A percentile compares a stretch with the other conserved stretches of the same genome.
phyloP scores from a whole-genome alignment of 192 early-diverging fungal species.

The Podila minutissima region DNA sequence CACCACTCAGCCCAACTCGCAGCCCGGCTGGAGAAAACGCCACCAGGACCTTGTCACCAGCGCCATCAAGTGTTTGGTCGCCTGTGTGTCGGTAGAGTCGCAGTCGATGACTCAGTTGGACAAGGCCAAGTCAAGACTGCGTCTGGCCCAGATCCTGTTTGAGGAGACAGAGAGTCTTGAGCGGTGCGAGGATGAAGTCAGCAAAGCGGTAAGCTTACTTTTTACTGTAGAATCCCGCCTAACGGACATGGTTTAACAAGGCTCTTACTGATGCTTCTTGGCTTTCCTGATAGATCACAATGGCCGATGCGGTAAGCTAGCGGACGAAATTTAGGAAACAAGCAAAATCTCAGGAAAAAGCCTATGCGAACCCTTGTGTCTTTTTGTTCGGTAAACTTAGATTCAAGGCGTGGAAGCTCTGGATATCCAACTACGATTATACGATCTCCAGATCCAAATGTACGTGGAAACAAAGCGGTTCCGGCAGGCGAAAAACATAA shows the following conservation, averaged over 20 bases:
- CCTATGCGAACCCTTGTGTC: not conserved
- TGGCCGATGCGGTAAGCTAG: not conserved
- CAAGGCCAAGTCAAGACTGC: conserved; percentile 44
- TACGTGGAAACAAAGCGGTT: conserved; percentile 26
- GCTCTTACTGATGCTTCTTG: too few species aligned
- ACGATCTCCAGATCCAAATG: conserved; percentile 34
- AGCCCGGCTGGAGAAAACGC: conserved; percentile 24
- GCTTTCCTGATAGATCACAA: not conserved
- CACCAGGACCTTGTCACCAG: conserved; percentile 41
- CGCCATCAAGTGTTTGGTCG: conserved; percentile 52
- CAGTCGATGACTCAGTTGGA: conserved; percentile 41
- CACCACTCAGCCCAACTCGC: conserved; percentile 33
- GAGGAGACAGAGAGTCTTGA: conserved; percentile 52
- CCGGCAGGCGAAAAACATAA: conserved; percentile 29
- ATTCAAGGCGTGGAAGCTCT: conserved; percentile 28
- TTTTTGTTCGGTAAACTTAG: not conserved
- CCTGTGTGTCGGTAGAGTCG: conserved; percentile 26
- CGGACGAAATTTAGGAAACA: too few species aligned
- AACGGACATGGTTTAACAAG: too few species aligned
- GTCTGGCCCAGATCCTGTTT: conserved; percentile 53
- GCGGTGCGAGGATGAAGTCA: conserved; percentile 31
- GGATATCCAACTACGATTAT: conserved; percentile 35
- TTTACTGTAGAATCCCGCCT: not conserved
- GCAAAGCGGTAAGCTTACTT: conserved; percentile 29
- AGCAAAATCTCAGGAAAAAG: too few species aligned